Base-by-base conservation (phyloP, 2,329 filamentous ascomycete species). In the Botryotinia globosa region DNA sequence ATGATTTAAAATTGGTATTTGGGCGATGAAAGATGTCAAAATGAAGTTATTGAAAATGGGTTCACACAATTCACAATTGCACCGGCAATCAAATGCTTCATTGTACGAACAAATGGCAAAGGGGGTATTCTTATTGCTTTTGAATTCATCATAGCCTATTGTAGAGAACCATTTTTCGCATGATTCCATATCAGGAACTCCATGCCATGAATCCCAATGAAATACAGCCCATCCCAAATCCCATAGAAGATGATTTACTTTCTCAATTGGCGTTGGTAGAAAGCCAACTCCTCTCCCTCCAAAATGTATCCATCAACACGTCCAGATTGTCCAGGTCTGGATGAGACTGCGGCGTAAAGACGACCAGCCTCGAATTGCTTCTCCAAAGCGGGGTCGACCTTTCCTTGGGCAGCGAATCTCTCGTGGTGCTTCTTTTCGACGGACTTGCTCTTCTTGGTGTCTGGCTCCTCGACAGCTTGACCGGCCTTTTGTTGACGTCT, bases 281-380 rank as follows among this genome's bases (percentile, higher is more conserved):
- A 99, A 85, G 94, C 94, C 83, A 99, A 90, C 91, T 99, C 96
- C 86, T 99, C 96, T 82, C 96, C 96, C 91, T 99, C 96, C 79
- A 99, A 89, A 85, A 99, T 91, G 89, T 99, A 99, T 79, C 96
- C 96, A 85, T 99, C 96, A 82, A 89, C 90, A 86, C 96, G 94
- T 82, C 96, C 96, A 84, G 93, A 96, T 92, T 99, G 96, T 81
- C 96, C 96, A 79, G 96, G 96, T 82, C 96, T 90, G 85, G 92
- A 96, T 81, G 95, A 89, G 82, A 99, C 87, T 80, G 98, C 92
- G 81, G 96, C 96, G 86, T 91, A 98, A 81, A 99, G 87, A 86
- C 97, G 95, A 90, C 95, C 94, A 80, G 96, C 95, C 92, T 98
- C 96, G 87, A 99, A 99, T 88, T 99, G 96, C 88, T 93, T 94